These are phyloP conservation scores for Penicillium crustosum DNA, from an alignment of 2,329 filamentous ascomycete genomes.

Conservation along the genomic window DNA sequence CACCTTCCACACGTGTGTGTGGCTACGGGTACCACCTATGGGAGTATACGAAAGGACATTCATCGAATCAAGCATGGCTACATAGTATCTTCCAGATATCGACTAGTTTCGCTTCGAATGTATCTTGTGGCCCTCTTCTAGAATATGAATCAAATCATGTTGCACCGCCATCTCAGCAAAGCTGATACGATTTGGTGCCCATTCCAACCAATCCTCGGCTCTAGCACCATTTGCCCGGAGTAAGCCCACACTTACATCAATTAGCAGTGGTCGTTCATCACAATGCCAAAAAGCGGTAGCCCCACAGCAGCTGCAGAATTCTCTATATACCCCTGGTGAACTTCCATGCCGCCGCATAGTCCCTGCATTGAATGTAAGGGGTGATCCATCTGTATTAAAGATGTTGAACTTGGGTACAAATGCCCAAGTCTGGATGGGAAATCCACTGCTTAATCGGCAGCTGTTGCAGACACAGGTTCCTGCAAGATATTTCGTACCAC, in stretches of 20 bases:
- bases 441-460: conserved; percentile 61
- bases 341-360: conserved; percentile 57
- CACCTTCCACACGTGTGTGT: neutral
- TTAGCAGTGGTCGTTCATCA: conserved; percentile 52
- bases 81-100: neutral
- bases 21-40: neutral
- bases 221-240: conserved; percentile 54
- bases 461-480: conserved; percentile 62
- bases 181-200: conserved; percentile 60
- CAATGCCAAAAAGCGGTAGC: conserved; percentile 65
- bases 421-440: conserved; percentile 65
- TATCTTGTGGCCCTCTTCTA: conserved; percentile 25
- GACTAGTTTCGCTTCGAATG: neutral
- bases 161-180: conserved; percentile 57
- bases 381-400: conserved; percentile 40
- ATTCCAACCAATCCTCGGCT: conserved; percentile 61
- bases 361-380: conserved; percentile 39
- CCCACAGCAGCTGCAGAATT: conserved; percentile 64
- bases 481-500: conserved; percentile 55
- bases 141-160: conserved; percentile 28
- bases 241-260: conserved; percentile 65
- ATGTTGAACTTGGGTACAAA: conserved; percentile 65
- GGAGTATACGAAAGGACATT: neutral
- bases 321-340: conserved; percentile 54
- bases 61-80: neutral